Evolutionary conservation across 495 filamentous ascomycete species (phyloP), one percentile per base, ranked within the genome.

Genomic region (Talaromyces ruber): DNA sequence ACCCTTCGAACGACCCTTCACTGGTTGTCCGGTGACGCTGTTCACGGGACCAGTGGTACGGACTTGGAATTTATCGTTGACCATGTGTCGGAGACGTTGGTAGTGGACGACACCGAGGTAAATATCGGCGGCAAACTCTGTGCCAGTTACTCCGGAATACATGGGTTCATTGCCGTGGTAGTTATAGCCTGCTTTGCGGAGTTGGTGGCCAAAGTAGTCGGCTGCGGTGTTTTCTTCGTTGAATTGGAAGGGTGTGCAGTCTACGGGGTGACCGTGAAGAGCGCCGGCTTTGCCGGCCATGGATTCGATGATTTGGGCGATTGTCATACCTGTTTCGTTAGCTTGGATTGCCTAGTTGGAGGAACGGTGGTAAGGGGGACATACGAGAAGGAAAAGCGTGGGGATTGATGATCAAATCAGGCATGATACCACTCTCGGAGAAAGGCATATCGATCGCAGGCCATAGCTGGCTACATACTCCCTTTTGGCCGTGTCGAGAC

Each of bases 11-110:
- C 93, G 82, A 62, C 94, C 94, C 79, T 98, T 97, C 77, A 98
- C 92, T 26, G 94, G 94, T 72, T 98, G 94, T 32, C 95, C 94
- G 7, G 93, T 97, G 25, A 96, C 82, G 24, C 85, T 79, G 58
- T 90, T 91, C 52, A 97, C 88, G 30, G 90, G 92, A 34, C 94
- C 94, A 0, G 94, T 98, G 2, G 94, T 97, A 71, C 94, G 86
- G 62, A 98, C 94, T 75, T 98, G 94, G 84, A 91, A 98, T 75
- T 98, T 98, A 74, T 98, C 94, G 81, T 96, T 97, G 22, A 98
- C 94, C 94, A 98, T 98, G 85, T 98, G 94, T 70, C 94, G 82
- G 57, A 98, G 81, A 70, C 94, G 87, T 72, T 98, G 94, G 81
- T 98, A 98, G 80, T 97, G 96, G 62, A 98, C 94, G 57, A 96